Evolutionary conservation across 257 asterid genomes (phyloP).

Genomic region (Nicotiana attenuata): DNA sequence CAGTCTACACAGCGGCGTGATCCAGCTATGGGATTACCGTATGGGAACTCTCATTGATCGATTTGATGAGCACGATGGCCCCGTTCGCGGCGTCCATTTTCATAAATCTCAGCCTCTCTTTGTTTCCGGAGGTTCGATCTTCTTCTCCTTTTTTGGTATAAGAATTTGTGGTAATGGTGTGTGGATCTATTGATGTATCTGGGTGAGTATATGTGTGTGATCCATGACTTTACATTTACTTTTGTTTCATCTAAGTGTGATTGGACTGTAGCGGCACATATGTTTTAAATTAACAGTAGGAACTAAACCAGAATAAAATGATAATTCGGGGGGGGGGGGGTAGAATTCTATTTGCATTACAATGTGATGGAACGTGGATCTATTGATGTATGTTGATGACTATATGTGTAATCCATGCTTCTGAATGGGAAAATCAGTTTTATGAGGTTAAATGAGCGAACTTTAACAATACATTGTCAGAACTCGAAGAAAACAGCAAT

Average conservation of each 20-base stretch:
- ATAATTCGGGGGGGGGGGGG: not conserved
- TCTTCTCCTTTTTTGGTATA: not conserved
- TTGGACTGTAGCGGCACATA: not conserved
- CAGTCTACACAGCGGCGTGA: constrained; percentile 96
- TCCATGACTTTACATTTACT: not conserved
- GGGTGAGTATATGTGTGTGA: not conserved
- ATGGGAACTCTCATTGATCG: constrained; percentile 97
- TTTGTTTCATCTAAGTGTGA: not conserved
- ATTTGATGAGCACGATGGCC: constrained; percentile 94
- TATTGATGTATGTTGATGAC: not conserved
- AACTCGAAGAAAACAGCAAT: not conserved
- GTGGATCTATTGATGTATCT: not conserved
- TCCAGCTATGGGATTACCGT: constrained; percentile 98
- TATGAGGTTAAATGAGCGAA: not conserved
- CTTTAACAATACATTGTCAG: not conserved
- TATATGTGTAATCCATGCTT: not conserved
- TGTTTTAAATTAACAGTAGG: not conserved
- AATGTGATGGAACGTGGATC: not conserved
- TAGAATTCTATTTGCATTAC: not conserved
- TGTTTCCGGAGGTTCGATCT: constrained; percentile 76
- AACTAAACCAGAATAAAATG: not conserved
- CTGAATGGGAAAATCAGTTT: not conserved
- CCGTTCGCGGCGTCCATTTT: constrained; percentile 87
- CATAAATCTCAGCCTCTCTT: constrained; percentile 91
- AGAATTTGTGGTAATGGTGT: not conserved